These are phyloP conservation scores for Ettlia oleoabundans DNA, from an alignment of 139 green algal species.

Conservation along the genomic window DNA sequence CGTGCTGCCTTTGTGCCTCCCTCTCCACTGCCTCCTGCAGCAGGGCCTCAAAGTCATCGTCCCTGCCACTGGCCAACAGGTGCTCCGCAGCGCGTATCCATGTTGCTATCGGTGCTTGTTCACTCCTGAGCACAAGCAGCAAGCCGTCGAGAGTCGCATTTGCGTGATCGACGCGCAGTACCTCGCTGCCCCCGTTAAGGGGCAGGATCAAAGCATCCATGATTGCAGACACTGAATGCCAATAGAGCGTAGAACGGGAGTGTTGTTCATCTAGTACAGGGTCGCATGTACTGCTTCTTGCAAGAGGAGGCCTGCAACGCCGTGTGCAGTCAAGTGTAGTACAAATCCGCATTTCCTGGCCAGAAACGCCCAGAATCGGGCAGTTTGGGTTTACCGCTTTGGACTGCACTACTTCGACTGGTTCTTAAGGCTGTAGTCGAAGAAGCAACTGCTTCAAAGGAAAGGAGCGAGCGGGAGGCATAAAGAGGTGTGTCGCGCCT, in stretches of 20 bases:
- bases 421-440: too few relatives aligned
- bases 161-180: not conserved
- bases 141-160: not conserved
- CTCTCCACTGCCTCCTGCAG: constrained; percentile 37
- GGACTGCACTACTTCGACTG: not conserved
- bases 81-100: constrained; percentile 81
- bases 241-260: too few relatives aligned
- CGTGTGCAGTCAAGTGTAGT: not conserved
- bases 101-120: constrained; percentile 52
- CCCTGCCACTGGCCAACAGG: constrained; percentile 62
- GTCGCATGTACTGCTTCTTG: too few relatives aligned
- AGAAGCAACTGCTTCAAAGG: too few relatives aligned
- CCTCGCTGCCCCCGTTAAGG: not conserved
- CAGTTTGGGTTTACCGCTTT: too few relatives aligned
- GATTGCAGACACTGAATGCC: too few relatives aligned
- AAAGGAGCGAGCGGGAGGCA: too few relatives aligned
- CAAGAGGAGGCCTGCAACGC: too few relatives aligned
- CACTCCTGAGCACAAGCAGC: constrained; percentile 11
- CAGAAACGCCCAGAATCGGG: too few relatives aligned
- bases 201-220: not conserved
- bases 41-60: constrained; percentile 48
- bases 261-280: too few relatives aligned
- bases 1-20: constrained; percentile 49
- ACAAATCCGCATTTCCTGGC: too few relatives aligned
- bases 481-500: too few relatives aligned